Percentiles rank a stretch among this genome's conserved stretches.
Conservation (phyloP, 805 yeast species). For the Wickerhamomyces strasburgensis region DNA sequence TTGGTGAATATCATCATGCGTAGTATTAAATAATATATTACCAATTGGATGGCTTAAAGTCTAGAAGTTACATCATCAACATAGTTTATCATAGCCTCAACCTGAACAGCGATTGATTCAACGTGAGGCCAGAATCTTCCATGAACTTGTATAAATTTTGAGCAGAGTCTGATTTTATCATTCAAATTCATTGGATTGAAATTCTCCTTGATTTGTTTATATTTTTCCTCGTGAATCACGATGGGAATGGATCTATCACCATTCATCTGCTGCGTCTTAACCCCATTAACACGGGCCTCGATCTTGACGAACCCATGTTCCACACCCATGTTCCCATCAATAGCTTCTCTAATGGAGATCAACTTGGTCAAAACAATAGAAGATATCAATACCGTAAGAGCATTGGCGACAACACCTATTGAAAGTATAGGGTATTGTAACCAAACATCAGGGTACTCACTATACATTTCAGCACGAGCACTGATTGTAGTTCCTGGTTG, state of each 20-base stretch:
- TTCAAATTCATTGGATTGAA: conserved; percentile 15
- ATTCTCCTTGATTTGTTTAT: conserved; percentile 5
- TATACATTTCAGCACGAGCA: conserved; percentile 17
- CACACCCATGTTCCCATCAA: conserved; percentile 3
- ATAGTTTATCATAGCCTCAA: conserved; percentile 21
- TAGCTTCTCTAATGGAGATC: conserved; percentile 15
- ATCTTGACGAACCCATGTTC: too few relatives aligned
- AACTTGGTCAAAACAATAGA: conserved; percentile 22
- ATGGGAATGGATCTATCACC: conserved; percentile 13
- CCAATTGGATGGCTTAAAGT: too few relatives aligned
- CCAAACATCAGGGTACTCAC: conserved; percentile 35
- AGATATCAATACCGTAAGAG: conserved; percentile 30
- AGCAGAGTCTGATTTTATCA: conserved; percentile 18
- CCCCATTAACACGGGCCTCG: too few relatives aligned
- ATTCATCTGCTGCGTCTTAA: too few relatives aligned
- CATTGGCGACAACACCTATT: conserved; percentile 25
- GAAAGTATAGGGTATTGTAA: conserved; percentile 33
- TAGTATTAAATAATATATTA: too few relatives aligned
- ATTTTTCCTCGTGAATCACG: conserved; percentile 7
- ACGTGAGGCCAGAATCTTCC: conserved; percentile 27
- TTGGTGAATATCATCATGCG: too few relatives aligned
- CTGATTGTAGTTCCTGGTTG: conserved; percentile 20
- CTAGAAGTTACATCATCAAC: conserved; percentile 13
- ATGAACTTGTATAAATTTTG: conserved; percentile 21
- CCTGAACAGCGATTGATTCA: conserved; percentile 20